Base-by-base conservation (phyloP, 208 protist species). In the Leishmania braziliensis region DNA sequence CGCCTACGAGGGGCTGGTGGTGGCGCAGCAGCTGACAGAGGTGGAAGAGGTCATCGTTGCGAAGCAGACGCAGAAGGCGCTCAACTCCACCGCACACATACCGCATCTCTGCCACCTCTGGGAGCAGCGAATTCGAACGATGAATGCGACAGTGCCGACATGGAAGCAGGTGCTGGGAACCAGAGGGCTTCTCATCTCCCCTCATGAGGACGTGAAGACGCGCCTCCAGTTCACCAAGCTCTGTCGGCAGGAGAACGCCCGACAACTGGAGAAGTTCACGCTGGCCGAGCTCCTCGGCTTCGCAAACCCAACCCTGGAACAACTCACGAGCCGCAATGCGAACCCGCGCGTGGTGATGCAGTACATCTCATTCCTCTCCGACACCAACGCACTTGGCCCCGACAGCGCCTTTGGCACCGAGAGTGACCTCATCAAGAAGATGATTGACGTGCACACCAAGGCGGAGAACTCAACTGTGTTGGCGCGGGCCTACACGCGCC, bases 201-300 rank as follows among this genome's bases (percentile, higher is more conserved):
- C 98, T 18, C 73, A 92, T 36, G 81, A 99, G 56, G 97, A 99
- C 69, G 83, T 97, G 26, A 94, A 98, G 66, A 97, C 92, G 29
- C 99, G 98, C 85, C 90, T 99, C n/a, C 99, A 99, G 58, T 99
- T 99, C 90, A 95, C 98, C 36, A 93, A 96, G 62, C 91, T 99
- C 9, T 99, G 98, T 84, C 84, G 98, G 26, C 91, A 91, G 69
- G 91, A 95, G 66, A 91, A 93, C 69, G 87, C 90, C 54, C 89
- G 84, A 69, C 91, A 94, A 68, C 75, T 95, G 62, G 91, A 96
- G 60, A 90, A 93, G 39, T 96, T 97, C 58, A 95, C 92, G 16
- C 87, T 95, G 1, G 84, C 89, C 51, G 88, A 97, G 79, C 73
- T 97, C 50, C 86, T 97, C 18, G 92, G 94, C 43, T 62, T 87